A percentile compares a stretch with the other conserved stretches of the same genome.
phyloP scores from a whole-genome alignment of 1,284 basidiomycete species.

The Melampsora abietis-canadensis region DNA sequence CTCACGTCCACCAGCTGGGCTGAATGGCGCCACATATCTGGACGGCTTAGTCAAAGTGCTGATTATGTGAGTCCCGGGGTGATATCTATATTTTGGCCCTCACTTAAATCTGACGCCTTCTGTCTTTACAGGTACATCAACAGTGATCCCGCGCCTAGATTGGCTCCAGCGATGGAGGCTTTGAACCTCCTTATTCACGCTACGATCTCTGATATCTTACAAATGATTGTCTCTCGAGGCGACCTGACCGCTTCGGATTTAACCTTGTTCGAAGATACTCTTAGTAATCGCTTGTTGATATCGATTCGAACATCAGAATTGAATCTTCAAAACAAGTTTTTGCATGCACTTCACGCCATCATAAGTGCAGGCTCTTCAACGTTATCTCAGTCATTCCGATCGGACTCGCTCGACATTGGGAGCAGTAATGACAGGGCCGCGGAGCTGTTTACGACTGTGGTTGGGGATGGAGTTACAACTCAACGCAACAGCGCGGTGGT shows the following conservation, averaged over 20 bases:
- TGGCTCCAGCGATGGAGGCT: slow-evolving; percentile 60
- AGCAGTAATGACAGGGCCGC: slow-evolving; percentile 13
- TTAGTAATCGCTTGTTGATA: slow-evolving; percentile 72
- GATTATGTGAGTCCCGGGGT: slow-evolving; percentile 9
- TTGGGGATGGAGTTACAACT: slow-evolving; percentile 73
- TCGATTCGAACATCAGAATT: slow-evolving; percentile 68
- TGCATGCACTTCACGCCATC: slow-evolving; percentile 82
- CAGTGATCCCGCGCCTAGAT: slow-evolving; percentile 64
- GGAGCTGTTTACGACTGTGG: slow-evolving; percentile 68
- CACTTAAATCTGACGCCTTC: neutral
- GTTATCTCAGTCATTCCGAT: slow-evolving; percentile 40
- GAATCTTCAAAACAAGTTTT: slow-evolving; percentile 83
- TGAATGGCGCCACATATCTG: slow-evolving; percentile 61
- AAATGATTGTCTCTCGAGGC: slow-evolving; percentile 73
- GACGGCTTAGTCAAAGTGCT: slow-evolving; percentile 55
- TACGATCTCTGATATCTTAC: slow-evolving; percentile 72
- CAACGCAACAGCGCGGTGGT: slow-evolving; percentile 71
- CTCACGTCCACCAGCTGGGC: neutral
- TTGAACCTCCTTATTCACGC: slow-evolving; percentile 69
- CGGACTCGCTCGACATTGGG: slow-evolving; percentile 20
- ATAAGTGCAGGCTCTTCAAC: slow-evolving; percentile 59
- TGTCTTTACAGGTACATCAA: slow-evolving; percentile 52
- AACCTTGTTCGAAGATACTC: slow-evolving; percentile 65
- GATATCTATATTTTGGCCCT: neutral
- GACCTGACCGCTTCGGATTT: slow-evolving; percentile 65